Conservation (phyloP, 306 rosid genomes). For the Morella rubra region DNA sequence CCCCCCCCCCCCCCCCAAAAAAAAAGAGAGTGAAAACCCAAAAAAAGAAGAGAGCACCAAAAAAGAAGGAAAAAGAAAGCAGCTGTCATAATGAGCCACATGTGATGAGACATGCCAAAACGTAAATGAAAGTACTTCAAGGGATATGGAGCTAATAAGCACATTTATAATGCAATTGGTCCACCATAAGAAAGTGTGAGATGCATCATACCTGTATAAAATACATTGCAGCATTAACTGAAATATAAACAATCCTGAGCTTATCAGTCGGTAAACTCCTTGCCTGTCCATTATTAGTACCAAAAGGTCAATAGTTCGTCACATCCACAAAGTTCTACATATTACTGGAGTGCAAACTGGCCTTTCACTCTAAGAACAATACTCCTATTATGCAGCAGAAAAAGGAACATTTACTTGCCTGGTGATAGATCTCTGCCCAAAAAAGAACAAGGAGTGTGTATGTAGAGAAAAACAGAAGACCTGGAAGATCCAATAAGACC, state of each 20-base stretch:
- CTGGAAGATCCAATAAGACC: conserved; percentile 78
- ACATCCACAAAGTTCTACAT: neutral
- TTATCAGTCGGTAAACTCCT: conserved; percentile 85
- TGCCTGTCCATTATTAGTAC: conserved; percentile 52
- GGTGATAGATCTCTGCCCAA: conserved; percentile 98
- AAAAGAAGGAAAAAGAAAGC: neutral
- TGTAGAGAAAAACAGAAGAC: conserved; percentile 86
- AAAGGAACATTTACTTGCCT: conserved; percentile 51
- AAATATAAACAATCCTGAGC: conserved; percentile 66
- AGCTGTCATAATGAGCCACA: neutral
- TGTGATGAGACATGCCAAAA: conserved; percentile 5
- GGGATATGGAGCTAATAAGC: neutral
- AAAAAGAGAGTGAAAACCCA: too few species aligned
- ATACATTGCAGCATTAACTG: conserved; percentile 66
- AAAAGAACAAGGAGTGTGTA: conserved; percentile 91
- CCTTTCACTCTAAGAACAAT: neutral
- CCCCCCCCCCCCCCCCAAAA: too few species aligned
- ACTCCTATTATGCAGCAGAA: neutral
- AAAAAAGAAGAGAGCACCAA: too few species aligned
- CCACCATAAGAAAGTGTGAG: conserved; percentile 13
- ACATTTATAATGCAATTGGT: neutral
- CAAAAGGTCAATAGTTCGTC: neutral
- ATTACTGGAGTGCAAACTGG: neutral
- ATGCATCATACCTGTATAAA: conserved; percentile 66
- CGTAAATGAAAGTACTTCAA: too few species aligned